Evolutionary conservation across 2,329 filamentous ascomycete species (phyloP), one percentile per base, ranked within the genome.

Genomic region (Diaporthe sp.): DNA sequence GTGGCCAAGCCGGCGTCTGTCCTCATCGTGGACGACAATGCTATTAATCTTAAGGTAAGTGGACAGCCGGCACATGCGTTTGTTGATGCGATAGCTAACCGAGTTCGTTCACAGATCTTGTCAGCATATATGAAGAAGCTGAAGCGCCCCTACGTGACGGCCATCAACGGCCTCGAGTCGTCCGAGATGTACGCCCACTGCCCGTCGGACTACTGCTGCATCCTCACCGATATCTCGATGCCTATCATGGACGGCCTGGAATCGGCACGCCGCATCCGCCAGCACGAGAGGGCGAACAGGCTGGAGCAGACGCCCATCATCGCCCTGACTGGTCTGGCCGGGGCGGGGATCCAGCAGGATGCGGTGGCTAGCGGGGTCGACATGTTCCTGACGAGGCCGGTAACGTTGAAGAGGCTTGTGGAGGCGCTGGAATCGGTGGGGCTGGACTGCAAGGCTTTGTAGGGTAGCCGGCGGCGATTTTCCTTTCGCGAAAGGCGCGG

Each of bases 191-290:
- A 80, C 47, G 77, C 74, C n/a, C 45, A 76, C 0, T 74, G 77
- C 1, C 79, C 79, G 0, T 76, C 76, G 0, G 69, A 78, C 0
- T 84, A 79, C 33, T 74, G 74, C 0, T 83, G 80, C 67, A 76
- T 86, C 0, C 76, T 86, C 6, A 86, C 85, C 78, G 89, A 91
- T 76, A 86, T 90, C 1, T 89, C 85, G 71, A 91, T 91, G 89
- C 89, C 89, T 0, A 80, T 90, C 3, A 87, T 91, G 78, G 86
- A 91, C 75, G 88, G 88, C 0, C 84, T 89, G 3, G 86, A 87
- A 22, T 85, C 87, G 0, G 89, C 88, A 1, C 81, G 85, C 1
- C 81, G 83, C n/a, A 89, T 90, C 19, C 84, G 89, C 1, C 82
- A 84, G 1, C 83, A 87, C 45, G 89, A 91, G 77, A 80, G 82